Base-by-base conservation (phyloP, 495 filamentous ascomycete genomes). In the Penicillium ochrochloron region DNA sequence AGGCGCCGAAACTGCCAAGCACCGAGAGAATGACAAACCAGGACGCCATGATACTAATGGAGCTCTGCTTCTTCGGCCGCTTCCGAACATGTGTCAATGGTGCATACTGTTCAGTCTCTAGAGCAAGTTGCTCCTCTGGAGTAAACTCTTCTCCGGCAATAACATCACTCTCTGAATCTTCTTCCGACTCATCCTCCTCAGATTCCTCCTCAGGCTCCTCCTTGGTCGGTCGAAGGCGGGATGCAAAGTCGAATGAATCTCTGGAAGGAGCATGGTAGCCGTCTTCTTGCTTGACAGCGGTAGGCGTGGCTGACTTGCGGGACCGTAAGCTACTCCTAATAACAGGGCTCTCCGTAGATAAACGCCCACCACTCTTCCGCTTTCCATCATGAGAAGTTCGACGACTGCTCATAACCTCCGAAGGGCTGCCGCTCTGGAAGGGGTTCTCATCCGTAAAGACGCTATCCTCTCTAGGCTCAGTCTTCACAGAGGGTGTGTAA, bases 131-230 rank as follows among this genome's bases (percentile, higher is more conserved):
- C 71, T 90, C 92, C 50, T 97, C 92, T 0, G 94, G 90, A 1
- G 93, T 97, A 70, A 98, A 99, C 70, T 98, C 96, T 74, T 98
- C 96, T 5, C 90, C 92, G 2, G 84, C 77, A 57, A 89, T 86
- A 1, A 88, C 60, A 23, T 79, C 78, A 58, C 64, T 71, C n/a
- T 71, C 80, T 17, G 80, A 78, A 21, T 81, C 73, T 27, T 81
- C 76, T 27, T 80, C 75, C 51, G 48, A 41, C 3, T 79, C 71
- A 10, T 78, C 71, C 53, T 82, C 73, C 55, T 69, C 71, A 14
- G 74, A 60, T 56, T 56, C 53, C 34, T 74, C 63, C 55, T 80
- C 76, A 11, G 78, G 67, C 23, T 72, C 71, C 27, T 74, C 71
- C 50, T 68, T 65, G 5, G 71, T 63, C 12, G 71, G 65, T 50